Evolutionary conservation across 164 flowering plant genomes (phyloP).

Genomic region (Chimonanthus salicifolius): DNA sequence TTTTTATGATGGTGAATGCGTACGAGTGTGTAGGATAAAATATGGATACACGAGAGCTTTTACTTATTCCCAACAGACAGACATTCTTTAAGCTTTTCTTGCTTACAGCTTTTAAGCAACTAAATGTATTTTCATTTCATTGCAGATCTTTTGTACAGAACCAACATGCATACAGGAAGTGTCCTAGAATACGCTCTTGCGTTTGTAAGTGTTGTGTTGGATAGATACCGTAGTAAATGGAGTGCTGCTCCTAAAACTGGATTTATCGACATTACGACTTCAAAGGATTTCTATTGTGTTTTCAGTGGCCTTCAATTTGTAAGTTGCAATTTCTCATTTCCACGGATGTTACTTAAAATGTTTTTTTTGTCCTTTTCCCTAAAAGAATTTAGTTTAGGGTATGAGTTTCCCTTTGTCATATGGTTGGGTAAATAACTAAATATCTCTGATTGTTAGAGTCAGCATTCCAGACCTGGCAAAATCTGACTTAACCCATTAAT

Average conservation of each 20-base stretch:
- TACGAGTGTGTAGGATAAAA: too few relatives aligned
- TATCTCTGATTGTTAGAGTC: too few relatives aligned
- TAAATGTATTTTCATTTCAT: conserved; percentile 1
- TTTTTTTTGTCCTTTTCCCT: too few relatives aligned
- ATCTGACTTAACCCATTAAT: too few relatives aligned
- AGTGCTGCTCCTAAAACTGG: conserved; percentile 93
- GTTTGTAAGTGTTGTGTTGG: conserved; percentile 91
- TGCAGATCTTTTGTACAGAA: conserved; percentile 86
- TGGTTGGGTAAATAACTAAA: too few relatives aligned
- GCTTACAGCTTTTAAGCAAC: background rate
- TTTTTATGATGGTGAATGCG: too few relatives aligned
- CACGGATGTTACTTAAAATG: too few relatives aligned
- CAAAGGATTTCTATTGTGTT: conserved; percentile 92
- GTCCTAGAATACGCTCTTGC: conserved; percentile 96
- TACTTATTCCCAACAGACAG: background rate
- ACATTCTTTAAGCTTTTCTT: background rate
- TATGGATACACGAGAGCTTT: too few relatives aligned
- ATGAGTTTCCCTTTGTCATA: too few relatives aligned
- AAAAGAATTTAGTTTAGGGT: too few relatives aligned
- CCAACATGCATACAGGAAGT: conserved; percentile 86
- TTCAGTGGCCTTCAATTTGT: conserved; percentile 97
- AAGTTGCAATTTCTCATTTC: conserved; percentile 19
- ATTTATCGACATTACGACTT: conserved; percentile 90
- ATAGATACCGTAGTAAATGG: conserved; percentile 87
- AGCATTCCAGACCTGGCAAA: too few relatives aligned